Evolutionary conservation across 2,329 filamentous ascomycete species (phyloP).

Genomic region (Pseudofabraea citricarpa): DNA sequence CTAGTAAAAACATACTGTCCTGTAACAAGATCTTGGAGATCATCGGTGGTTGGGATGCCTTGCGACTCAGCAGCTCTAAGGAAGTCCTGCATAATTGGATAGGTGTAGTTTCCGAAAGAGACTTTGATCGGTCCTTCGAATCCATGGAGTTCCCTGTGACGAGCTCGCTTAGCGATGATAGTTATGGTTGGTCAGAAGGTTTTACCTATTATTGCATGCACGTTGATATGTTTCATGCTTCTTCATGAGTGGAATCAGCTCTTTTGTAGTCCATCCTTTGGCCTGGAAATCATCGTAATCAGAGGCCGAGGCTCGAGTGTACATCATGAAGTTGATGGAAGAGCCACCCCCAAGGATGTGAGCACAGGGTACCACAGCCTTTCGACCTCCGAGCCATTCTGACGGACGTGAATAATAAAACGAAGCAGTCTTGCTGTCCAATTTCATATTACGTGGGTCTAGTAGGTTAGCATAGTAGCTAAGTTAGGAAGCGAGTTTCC

Average conservation of each 20-base stretch:
- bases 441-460: constrained; percentile 26
- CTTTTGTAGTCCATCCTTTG: constrained; percentile 74
- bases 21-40: constrained; percentile 67
- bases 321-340: constrained; percentile 79
- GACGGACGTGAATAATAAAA: constrained; percentile 77
- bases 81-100: constrained; percentile 80
- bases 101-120: constrained; percentile 61
- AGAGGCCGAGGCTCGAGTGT: constrained; percentile 65
- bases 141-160: constrained; percentile 59
- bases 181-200: not conserved
- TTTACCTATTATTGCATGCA: constrained; percentile 51
- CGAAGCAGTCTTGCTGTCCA: constrained; percentile 67
- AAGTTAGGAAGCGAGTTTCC: no score
- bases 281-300: constrained; percentile 77
- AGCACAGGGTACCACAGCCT: constrained; percentile 70
- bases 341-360: constrained; percentile 69
- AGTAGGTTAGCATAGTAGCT: no score
- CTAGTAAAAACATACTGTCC: constrained; percentile 33
- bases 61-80: constrained; percentile 67
- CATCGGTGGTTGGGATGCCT: constrained; percentile 70
- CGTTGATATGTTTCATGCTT: constrained; percentile 78
- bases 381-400: constrained; percentile 65
- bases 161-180: not conserved
- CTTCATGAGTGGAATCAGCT: constrained; percentile 71
- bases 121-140: constrained; percentile 80